Base-by-base conservation (phyloP, 805 yeast species). In the Barnettozyma salicaria region DNA sequence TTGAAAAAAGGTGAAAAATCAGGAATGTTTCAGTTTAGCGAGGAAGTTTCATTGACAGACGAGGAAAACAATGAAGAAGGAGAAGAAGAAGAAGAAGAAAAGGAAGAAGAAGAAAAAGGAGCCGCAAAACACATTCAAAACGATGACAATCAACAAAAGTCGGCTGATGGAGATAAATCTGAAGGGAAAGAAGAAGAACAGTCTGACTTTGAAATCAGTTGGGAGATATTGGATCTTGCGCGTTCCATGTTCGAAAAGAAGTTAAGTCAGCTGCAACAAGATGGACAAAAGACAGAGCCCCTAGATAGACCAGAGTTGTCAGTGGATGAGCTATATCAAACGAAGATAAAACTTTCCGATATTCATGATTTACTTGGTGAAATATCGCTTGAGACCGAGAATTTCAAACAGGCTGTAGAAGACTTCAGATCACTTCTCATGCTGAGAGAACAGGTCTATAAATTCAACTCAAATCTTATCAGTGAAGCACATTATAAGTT, bases 381-480 rank as follows among this genome's bases (percentile, higher is more conserved):
- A 55, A 82, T 89, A 8, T 80, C 95, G 0, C 65, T 89, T 30
- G 98, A 90, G 54, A 75, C 92, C 2, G 97, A 90, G 50, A 85
- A 86, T 58, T 88, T 88, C 58, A 61, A 66, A 12, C 94, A 86
- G 57, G 85, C 96, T 0, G 72, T 80, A 0, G 63, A 63, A 14
- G 96, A 89, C 56, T 75, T 87, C 40, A 63, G 67, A 32, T 60
- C 72, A 14, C 67, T 86, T 27, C 65, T 84, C 23, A 60, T 71
- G 20, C 59, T 80, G 30, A 70, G 84, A 55, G 52, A 62, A 34
- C 60, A 73, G 39, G 53, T 83, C 10, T 79, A 47, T 31, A 70
- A 70, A 3, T 57, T 59, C n/a, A 58, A 62, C 7, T 71, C 83
- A 3, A 65, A 81, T 3, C 59, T 78, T 30, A 65, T 85, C 8